A percentile compares a stretch with the other conserved stretches of the same genome.
Evolutionary conservation across 75 land plant genomes (phyloP).

Genomic region (Picea glauca): DNA sequence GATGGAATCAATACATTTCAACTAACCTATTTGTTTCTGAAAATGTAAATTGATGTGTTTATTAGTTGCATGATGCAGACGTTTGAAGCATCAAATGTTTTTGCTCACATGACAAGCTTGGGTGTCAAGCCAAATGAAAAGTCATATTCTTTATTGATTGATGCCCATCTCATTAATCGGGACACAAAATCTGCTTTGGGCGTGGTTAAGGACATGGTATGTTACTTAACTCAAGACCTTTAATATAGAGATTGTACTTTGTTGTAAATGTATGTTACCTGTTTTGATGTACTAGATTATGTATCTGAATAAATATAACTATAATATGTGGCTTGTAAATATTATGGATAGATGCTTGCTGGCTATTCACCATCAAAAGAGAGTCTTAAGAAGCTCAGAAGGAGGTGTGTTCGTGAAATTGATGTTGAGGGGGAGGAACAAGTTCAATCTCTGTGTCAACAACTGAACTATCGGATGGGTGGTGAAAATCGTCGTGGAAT

Average conservation of each 20-base stretch:
- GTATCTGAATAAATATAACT: not conserved
- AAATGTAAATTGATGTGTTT: not conserved
- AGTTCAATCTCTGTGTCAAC: conserved; percentile 33
- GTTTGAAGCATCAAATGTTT: conserved; percentile 68
- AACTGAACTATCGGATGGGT: conserved; percentile 33
- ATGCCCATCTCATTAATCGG: conserved; percentile 77
- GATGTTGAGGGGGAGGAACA: conserved; percentile 38
- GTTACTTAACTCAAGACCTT: not conserved
- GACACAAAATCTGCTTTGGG: conserved; percentile 74
- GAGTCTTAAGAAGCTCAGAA: conserved; percentile 47
- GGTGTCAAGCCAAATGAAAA: conserved; percentile 82
- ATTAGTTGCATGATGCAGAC: conserved; percentile 39
- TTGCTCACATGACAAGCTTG: conserved; percentile 68
- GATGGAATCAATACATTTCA: not conserved
- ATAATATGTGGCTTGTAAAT: not conserved
- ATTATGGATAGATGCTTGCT: conserved; percentile 31
- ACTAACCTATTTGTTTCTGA: not conserved
- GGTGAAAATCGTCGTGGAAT: conserved; percentile 43
- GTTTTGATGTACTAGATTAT: not conserved
- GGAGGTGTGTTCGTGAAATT: conserved; percentile 52
- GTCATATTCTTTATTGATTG: conserved; percentile 66
- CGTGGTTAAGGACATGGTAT: conserved; percentile 76
- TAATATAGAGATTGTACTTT: not conserved
- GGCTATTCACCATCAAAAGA: conserved; percentile 54
- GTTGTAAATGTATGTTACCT: not conserved